Base-by-base conservation (phyloP, 805 yeast species). In the Wickerhamomyces alni region DNA sequence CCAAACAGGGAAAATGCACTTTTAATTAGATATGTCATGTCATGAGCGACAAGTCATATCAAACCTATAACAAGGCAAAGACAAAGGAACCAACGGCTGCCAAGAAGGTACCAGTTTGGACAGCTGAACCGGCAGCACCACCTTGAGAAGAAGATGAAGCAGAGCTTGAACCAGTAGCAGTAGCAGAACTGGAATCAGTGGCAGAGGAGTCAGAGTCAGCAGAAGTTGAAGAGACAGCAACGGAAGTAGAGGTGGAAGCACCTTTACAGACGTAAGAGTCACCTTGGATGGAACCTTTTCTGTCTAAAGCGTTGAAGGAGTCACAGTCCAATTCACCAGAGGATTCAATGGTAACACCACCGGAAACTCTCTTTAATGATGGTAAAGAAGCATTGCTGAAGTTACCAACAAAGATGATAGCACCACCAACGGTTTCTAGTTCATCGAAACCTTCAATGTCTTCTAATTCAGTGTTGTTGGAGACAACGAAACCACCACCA, bases 401-500 rank as follows among this genome's bases (percentile, higher is more conserved):
- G 66, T 75, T 70, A 74, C 99, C 99, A 50, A 65, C 66, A 50
- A 91, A 67, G 61, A 72, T 72, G 51, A 91, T 78, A 55, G 98
- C 93, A 76, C 99, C 98, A 61, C 84, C 86, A 56, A 91, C 77
- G 44, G 84, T 65, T 62, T 72, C 66, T 58, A 93, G 74, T 50
- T 72, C 60, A 53, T 80, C 80, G 78, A 93, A 86, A 61, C 87
- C 91, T 43, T 71, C 70, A 60, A 91, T 70, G 42, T 72, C 55
- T 36, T 61, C 64, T 62, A 91, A 79, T 40, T 73, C 65, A 50
- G 86, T 69, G 83, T 93, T 93, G 80, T 88, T 87, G 48, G 85
- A 78, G 60, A 93, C 70, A 56, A 76, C 81, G 65, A 93, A 85
- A 66, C 96, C 99, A 77, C 99, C 98, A 63, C 91, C 94, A 57